phyloP scores from a whole-genome alignment of 768 basidiomycete genomes.

The Cyclocybe cylindracea region DNA sequence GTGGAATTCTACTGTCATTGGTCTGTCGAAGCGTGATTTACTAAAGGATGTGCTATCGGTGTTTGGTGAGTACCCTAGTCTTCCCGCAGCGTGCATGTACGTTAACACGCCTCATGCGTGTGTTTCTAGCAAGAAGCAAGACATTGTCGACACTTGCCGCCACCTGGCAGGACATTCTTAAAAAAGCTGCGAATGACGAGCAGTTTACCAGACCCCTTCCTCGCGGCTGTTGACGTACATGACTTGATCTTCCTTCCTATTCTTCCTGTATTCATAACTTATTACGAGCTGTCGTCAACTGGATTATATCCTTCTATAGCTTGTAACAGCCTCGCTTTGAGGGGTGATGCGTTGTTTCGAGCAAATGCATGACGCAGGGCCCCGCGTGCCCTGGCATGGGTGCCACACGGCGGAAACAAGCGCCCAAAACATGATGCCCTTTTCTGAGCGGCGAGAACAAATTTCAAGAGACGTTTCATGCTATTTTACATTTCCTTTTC shows the following conservation, averaged over 20 bases:
- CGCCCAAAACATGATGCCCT: too few relatives aligned
- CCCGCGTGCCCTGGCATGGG: too few relatives aligned
- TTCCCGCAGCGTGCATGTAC: not conserved
- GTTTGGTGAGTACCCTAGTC: constrained; percentile 60
- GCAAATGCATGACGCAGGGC: too few relatives aligned
- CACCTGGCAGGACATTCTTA: constrained; percentile 83
- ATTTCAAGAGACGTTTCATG: too few relatives aligned
- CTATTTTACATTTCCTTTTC: too few relatives aligned
- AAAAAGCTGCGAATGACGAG: constrained; percentile 62
- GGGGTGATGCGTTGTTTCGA: too few relatives aligned
- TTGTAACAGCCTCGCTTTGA: too few relatives aligned
- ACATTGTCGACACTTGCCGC: constrained; percentile 71
- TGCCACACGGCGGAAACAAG: too few relatives aligned
- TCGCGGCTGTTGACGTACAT: not conserved
- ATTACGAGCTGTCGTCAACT: too few relatives aligned
- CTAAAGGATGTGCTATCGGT: constrained; percentile 76
- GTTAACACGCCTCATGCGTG: not conserved
- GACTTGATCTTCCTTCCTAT: not conserved
- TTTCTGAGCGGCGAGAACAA: too few relatives aligned
- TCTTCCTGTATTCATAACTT: too few relatives aligned
- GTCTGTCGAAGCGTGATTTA: constrained; percentile 79
- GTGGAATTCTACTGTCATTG: constrained; percentile 73
- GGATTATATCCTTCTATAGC: too few relatives aligned
- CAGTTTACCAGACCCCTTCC: constrained; percentile 12
- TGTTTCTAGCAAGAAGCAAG: constrained; percentile 64